A percentile compares a stretch with the other conserved stretches of the same genome.
phyloP scores from a whole-genome alignment of 257 asterid species.

The Marsdenia floribunda region DNA sequence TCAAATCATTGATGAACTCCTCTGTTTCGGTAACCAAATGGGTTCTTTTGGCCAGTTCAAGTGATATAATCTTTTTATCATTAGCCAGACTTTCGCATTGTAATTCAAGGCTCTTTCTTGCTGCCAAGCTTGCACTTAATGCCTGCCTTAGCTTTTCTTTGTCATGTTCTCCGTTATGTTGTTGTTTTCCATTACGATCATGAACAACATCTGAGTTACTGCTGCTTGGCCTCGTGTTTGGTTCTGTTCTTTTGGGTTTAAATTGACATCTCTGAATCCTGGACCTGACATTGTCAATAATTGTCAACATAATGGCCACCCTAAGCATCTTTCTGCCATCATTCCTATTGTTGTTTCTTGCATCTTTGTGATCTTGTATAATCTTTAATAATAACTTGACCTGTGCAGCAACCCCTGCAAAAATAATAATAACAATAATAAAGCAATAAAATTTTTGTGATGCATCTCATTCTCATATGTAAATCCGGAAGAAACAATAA shows the following conservation, averaged over 20 bases:
- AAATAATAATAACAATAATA: background rate
- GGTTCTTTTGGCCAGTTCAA: constrained; percentile 48
- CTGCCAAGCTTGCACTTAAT: constrained; percentile 45
- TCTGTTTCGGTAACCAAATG: constrained; percentile 54
- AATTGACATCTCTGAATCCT: constrained; percentile 64
- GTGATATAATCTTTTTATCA: constrained; percentile 73
- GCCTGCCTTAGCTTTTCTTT: constrained; percentile 46
- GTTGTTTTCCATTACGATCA: constrained; percentile 22
- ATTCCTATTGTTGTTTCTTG: constrained; percentile 42
- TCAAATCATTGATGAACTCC: constrained; percentile 45
- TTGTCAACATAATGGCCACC: constrained; percentile 85
- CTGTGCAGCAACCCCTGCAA: constrained; percentile 65
- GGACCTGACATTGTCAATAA: constrained; percentile 52
- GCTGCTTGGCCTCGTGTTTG: constrained; percentile 37
- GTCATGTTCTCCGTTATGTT: constrained; percentile 27
- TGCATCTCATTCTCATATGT: background rate
- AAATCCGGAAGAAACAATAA: no score
- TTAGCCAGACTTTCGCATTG: constrained; percentile 69
- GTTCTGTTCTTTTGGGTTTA: constrained; percentile 31
- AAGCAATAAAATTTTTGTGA: background rate
- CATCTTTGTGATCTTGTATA: constrained; percentile 69
- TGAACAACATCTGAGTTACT: constrained; percentile 37
- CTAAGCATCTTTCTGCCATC: constrained; percentile 73
- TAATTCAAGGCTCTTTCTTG: constrained; percentile 55
- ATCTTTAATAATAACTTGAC: constrained; percentile 57